Evolutionary conservation across 352 stramenopile species (phyloP), one percentile per base, ranked within the genome.

Genomic region (Pythium sp.): DNA sequence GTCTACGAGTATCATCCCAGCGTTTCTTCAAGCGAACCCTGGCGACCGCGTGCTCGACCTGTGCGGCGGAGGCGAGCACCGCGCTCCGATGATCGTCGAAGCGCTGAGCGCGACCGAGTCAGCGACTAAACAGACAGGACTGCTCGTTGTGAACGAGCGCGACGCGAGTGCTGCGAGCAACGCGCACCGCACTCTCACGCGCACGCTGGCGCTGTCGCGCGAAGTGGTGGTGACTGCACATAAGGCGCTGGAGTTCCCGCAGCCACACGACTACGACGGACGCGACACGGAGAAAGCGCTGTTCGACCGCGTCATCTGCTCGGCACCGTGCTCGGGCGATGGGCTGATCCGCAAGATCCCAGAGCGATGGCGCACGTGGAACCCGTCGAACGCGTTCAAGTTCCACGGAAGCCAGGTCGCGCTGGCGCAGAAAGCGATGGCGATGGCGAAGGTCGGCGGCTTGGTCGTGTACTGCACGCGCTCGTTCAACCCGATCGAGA

Each of bases 1-100:
- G 9, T 95, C 97, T 32, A 97, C 88, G 53, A 99, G 98, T 84
- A 81, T 99, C 43, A 87, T 98, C 5, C 95, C 97, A 3, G 77
- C 97, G 47, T 97, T 99, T 56, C 84, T 99, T 22, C 76, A 96
- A 70, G 79, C 95, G 0, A 66, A 95, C 67, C 88, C 87, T 4
- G 79, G 95, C 58, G 81, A 98, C 70, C 75, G 74, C 15, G 77
- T 94, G 32, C 63, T 92, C 8, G 82, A 94, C 73, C 74, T 94
- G 24, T 91, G 84, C 41, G 82, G 84, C 41, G 84, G 78, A 58
- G 83, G 86, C 24, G 84, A 93, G 64, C 77, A 91, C 67, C 83
- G 81, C 55, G 83, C 84, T 0, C 81, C 84, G 5, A 84, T 85
- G 59, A 70, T 93, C 24, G 55, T 81, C 36, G 82, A 91, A 58